phyloP scores from a whole-genome alignment of 441 rosid genomes.

The Pelargonium australe region DNA sequence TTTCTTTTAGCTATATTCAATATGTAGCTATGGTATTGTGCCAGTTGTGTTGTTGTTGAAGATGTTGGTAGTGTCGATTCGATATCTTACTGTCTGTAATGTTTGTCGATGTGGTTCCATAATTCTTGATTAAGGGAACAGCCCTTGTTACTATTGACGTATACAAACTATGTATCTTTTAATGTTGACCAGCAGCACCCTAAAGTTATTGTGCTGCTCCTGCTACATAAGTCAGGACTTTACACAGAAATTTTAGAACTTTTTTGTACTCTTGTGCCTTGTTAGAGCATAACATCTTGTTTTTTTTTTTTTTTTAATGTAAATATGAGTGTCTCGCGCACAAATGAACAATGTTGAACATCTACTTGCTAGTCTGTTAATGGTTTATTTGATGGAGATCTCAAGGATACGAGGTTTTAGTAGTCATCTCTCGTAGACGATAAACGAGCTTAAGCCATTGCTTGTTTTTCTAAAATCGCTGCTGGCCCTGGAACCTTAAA shows the following conservation, averaged over 20 bases:
- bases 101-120: constrained; percentile 17
- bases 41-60: constrained; percentile 9
- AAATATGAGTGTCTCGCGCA: neutral
- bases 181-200: constrained; percentile 22
- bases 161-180: constrained; percentile 23
- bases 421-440: neutral
- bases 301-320: neutral
- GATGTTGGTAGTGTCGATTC: constrained; percentile 2
- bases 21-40: neutral
- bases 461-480: neutral
- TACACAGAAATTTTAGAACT: constrained; percentile 8
- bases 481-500: neutral
- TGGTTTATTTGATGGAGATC: neutral
- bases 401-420: neutral
- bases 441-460: neutral
- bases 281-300: constrained; percentile 7
- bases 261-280: constrained; percentile 16
- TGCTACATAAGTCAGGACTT: constrained; percentile 11
- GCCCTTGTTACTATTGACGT: constrained; percentile 11
- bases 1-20: no score
- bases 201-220: constrained; percentile 15
- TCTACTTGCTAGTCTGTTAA: neutral
- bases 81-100: neutral
- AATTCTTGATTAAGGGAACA: constrained; percentile 24
- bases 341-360: neutral